Evolutionary conservation across 2,329 filamentous ascomycete genomes (phyloP).

Genomic region (Trichophyton simii): DNA sequence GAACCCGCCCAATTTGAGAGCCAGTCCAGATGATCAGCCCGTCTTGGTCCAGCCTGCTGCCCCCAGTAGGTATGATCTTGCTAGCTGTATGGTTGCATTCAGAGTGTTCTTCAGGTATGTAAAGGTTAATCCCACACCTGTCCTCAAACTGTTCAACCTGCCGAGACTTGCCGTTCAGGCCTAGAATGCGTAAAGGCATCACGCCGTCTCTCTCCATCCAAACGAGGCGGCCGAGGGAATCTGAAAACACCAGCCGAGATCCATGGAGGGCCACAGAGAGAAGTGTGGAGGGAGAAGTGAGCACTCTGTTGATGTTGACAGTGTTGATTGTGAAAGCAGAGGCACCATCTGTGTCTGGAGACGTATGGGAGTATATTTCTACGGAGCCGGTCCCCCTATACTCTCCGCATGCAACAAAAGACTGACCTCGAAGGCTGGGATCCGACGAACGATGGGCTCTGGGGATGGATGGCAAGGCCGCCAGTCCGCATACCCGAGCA

Average conservation of each 20-base stretch:
- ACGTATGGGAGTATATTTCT: constrained; percentile 55
- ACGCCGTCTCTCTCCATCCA: constrained; percentile 81
- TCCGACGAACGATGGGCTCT: constrained; percentile 35
- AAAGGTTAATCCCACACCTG: no score
- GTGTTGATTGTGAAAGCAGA: not conserved
- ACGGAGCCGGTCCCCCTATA: constrained; percentile 86
- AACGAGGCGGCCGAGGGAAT: constrained; percentile 70
- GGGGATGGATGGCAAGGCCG: constrained; percentile 49
- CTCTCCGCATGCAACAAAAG: constrained; percentile 70
- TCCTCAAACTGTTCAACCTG: no score
- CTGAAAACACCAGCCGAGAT: constrained; percentile 66
- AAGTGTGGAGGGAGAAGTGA: constrained; percentile 65
- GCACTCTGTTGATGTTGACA: constrained; percentile 66
- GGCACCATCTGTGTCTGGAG: not conserved
- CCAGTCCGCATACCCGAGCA: constrained; percentile 60
- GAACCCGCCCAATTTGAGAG: constrained; percentile 63
- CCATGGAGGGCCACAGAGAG: constrained; percentile 73
- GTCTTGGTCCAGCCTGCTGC: constrained; percentile 35
- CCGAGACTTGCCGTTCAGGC: constrained; percentile 36
- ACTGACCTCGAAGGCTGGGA: constrained; percentile 44
- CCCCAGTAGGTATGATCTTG: constrained; percentile 57
- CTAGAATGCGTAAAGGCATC: constrained; percentile 43
- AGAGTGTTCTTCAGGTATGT: constrained; percentile 5
- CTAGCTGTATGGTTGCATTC: constrained; percentile 51
- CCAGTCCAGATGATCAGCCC: constrained; percentile 81